Percentiles rank a stretch among this genome's conserved stretches.
phyloP scores from a whole-genome alignment of 176 grass and related monocot genomes.

The Carex myosuroides region DNA sequence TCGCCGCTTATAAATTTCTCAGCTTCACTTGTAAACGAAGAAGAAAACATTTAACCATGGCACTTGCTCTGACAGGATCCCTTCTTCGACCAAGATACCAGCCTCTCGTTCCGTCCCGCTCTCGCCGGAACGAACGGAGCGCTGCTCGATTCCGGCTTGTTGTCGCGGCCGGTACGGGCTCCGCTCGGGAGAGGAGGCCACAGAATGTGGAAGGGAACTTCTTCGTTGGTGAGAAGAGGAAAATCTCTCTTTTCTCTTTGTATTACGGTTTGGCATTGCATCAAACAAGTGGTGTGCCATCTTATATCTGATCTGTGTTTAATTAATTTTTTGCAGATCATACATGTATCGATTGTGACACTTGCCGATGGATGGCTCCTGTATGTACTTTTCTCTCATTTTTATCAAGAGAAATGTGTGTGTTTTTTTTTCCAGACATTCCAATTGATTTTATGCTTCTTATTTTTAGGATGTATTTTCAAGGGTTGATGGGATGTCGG shows the following conservation, averaged over 20 bases:
- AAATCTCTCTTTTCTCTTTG: background rate
- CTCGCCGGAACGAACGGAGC: background rate
- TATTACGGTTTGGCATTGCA: background rate
- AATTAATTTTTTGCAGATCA: constrained; percentile 37
- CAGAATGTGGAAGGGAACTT: constrained; percentile 62
- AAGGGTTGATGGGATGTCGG: constrained; percentile 49
- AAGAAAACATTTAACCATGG: background rate
- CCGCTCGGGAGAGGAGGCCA: constrained; percentile 21
- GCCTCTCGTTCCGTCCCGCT: background rate
- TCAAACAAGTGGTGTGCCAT: background rate
- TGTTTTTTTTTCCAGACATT: background rate
- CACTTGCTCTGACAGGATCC: background rate
- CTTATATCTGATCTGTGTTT: background rate
- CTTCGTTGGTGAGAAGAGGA: constrained; percentile 47
- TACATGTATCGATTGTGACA: constrained; percentile 80
- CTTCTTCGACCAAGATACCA: background rate
- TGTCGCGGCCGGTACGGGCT: background rate
- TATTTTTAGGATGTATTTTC: constrained; percentile 55
- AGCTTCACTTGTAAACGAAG: background rate
- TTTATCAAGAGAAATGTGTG: background rate
- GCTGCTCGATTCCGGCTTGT: background rate
- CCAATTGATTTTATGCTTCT: background rate
- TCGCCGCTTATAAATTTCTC: background rate
- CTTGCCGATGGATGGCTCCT: constrained; percentile 96
- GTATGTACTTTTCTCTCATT: background rate